A percentile compares a stretch with the other conserved stretches of the same genome.
Conservation (phyloP, 1,284 basidiomycete species). For the Austroboletus novae-zelandiae region DNA sequence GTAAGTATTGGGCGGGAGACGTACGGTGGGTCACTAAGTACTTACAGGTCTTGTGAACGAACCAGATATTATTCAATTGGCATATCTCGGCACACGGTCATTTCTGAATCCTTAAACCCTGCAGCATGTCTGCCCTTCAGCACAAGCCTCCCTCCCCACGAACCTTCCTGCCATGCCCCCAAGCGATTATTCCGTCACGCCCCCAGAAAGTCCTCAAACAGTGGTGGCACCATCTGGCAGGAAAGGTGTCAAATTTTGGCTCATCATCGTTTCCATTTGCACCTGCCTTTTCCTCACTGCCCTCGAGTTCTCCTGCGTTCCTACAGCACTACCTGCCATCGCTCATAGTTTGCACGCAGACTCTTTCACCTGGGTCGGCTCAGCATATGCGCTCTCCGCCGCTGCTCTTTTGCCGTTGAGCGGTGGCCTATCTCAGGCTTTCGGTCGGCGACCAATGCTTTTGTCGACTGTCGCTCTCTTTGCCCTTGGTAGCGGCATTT, state of each 20-base stretch:
- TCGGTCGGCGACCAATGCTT: constrained; percentile 32
- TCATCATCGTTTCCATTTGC: constrained; percentile 3
- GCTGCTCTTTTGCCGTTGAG: constrained; percentile 32
- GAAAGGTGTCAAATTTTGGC: constrained; percentile 1
- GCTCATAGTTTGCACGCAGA: constrained; percentile 28
- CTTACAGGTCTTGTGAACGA: too few species aligned
- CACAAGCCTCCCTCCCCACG: too few species aligned
- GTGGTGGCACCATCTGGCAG: neutral
- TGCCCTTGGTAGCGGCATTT: constrained; percentile 38
- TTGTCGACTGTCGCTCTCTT: constrained; percentile 25
- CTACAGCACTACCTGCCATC: constrained; percentile 36
- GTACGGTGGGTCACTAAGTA: too few species aligned
- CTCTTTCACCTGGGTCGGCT: constrained; percentile 35
- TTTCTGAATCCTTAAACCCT: too few species aligned
- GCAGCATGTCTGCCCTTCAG: too few species aligned
- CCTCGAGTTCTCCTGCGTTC: neutral
- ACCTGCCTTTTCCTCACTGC: too few species aligned
- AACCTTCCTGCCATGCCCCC: too few species aligned
- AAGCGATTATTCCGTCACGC: neutral
- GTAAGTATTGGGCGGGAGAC: too few species aligned
- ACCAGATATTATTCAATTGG: too few species aligned
- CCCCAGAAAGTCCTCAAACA: neutral
- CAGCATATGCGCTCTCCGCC: constrained; percentile 29
- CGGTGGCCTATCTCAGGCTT: constrained; percentile 27
- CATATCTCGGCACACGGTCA: too few species aligned